phyloP scores from a whole-genome alignment of 2,329 filamentous ascomycete species.

The Metarhizium album region DNA sequence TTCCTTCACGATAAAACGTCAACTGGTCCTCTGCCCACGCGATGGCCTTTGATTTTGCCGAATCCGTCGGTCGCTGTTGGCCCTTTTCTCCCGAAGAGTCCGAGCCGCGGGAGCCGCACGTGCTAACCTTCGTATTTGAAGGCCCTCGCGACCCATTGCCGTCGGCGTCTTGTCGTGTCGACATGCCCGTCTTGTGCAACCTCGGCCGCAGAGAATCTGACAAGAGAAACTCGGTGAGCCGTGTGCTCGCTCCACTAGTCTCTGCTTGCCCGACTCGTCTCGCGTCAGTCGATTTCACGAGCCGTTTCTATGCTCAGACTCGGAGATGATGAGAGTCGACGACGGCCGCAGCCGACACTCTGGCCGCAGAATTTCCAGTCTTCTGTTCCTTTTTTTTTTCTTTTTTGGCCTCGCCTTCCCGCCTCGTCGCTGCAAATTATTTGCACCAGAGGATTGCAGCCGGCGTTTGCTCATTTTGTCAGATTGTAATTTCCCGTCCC shows the following conservation, averaged over 20 bases:
- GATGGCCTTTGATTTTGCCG: neutral
- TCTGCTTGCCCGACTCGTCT: neutral
- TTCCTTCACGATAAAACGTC: conserved; percentile 30
- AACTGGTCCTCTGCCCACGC: conserved; percentile 13
- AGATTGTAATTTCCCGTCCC: neutral
- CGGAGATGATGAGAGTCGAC: neutral
- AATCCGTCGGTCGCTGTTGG: neutral
- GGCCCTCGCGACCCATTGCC: neutral
- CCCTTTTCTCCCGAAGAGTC: neutral
- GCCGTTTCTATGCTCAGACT: neutral
- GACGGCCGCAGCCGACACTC: neutral
- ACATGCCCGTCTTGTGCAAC: neutral
- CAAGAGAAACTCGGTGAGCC: neutral
- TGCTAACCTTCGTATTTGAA: neutral
- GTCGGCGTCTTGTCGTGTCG: neutral
- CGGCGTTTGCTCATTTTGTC: neutral
- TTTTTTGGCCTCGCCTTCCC: too few species aligned
- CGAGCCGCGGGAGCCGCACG: neutral
- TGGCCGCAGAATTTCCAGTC: neutral
- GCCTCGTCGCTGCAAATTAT: neutral
- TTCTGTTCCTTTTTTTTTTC: neutral
- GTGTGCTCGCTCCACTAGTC: too few species aligned
- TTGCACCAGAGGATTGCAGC: neutral
- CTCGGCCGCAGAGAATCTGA: neutral
- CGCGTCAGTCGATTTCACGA: neutral